Base-by-base conservation (phyloP, 1,139 yeast species). In the Lodderomyces metapsilosis region DNA sequence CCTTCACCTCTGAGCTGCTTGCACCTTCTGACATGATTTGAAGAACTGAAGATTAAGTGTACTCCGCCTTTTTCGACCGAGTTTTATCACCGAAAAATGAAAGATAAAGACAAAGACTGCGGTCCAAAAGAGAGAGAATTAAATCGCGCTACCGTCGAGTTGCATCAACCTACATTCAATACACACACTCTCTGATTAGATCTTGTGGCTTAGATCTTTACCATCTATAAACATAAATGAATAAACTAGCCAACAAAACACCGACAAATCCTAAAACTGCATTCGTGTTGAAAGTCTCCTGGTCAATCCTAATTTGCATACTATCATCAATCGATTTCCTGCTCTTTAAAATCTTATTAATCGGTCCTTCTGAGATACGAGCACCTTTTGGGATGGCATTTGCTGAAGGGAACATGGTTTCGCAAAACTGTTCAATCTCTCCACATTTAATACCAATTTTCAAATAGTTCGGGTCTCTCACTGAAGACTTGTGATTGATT, bases 381-480 rank as follows among this genome's bases (percentile, higher is more conserved):
- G 60, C 68, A 12, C 67, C 70, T 13, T 47, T 42, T 3, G 76
- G 76, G 32, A 66, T 55, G 3, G 66, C 51, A 5, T 50, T 51
- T 18, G 47, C 47, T 28, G 68, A 58, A 5, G 91, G 92, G 58
- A 80, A 80, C 76, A 84, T 73, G 42, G 73, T 68, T 59, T 91
- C 96, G 56, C 91, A 83, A 61, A 80, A 84, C 64, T 85, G 94
- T 57, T 88, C 95, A 51, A 89, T 78, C 62, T 86, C 87, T 40
- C 95, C 96, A 61, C 96, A 86, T 51, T 80, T 78, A 50, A 88
- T 79, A 50, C 94, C 95, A 49, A 94, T 78, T 48, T 81, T 78
- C 59, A 92, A 72, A 65, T 88, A 94, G 66, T 87, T 86, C 50
- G 96, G 95, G 66, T 92, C 98, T 34, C 74, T 69, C 27, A 91